These are phyloP conservation scores for Styphnolobium japonicum DNA, from an alignment of 306 rosid species.

Conservation along the genomic window DNA sequence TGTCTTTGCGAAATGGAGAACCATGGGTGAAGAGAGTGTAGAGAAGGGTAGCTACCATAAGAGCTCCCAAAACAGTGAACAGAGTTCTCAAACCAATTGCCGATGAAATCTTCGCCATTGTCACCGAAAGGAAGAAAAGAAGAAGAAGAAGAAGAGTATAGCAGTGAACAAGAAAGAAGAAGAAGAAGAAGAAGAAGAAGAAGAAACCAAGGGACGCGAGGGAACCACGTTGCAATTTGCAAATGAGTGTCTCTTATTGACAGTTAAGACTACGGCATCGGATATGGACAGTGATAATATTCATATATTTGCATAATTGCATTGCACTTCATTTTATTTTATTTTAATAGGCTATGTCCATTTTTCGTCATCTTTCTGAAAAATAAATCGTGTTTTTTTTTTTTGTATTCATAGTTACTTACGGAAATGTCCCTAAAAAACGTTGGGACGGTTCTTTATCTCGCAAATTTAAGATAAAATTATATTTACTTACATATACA, in stretches of 20 bases:
- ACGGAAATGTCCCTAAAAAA: too few species aligned
- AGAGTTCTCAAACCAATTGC: conserved; percentile 40
- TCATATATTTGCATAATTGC: too few species aligned
- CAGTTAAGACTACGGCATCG: too few species aligned
- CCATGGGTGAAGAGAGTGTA: conserved; percentile 64
- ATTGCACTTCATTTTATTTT: too few species aligned
- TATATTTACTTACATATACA: too few species aligned
- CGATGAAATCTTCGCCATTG: conserved; percentile 50
- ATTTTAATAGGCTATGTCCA: neutral
- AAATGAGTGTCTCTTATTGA: too few species aligned
- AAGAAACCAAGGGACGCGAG: neutral
- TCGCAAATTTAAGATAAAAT: too few species aligned
- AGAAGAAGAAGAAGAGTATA: neutral
- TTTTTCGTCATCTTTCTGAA: too few species aligned
- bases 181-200: neutral
- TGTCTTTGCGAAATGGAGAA: conserved; percentile 57
- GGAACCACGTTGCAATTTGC: conserved; percentile 25
- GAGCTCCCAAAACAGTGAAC: conserved; percentile 44
- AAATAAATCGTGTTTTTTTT: too few species aligned
- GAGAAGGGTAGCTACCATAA: conserved; percentile 51
- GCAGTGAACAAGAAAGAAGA: neutral
- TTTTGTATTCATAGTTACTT: too few species aligned
- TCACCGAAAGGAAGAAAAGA: neutral
- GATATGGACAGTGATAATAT: too few species aligned
- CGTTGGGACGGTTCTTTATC: too few species aligned